A percentile compares a stretch with the other conserved stretches of the same genome.
phyloP scores from a whole-genome alignment of 2,329 filamentous ascomycete species.

The Aureobasidium sp. region DNA sequence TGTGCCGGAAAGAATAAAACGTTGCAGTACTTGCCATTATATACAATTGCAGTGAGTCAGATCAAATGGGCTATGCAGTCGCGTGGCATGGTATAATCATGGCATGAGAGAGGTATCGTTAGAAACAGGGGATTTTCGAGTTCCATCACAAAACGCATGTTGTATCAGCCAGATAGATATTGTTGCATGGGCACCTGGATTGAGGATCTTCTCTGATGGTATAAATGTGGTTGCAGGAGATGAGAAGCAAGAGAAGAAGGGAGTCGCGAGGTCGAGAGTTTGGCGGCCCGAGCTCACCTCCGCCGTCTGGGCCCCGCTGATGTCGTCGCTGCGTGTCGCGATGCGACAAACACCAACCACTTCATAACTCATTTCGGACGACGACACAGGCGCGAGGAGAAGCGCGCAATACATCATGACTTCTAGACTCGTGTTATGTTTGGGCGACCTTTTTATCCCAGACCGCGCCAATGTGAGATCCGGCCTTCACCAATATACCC shows the following conservation, averaged over 20 bases:
- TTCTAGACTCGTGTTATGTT: slow-evolving; percentile 83
- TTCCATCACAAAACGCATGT: background rate
- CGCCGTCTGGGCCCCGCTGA: slow-evolving; percentile 8
- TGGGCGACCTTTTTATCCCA: slow-evolving; percentile 90
- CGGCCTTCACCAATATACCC: slow-evolving; percentile 7
- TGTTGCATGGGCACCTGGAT: background rate
- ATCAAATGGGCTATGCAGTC: background rate
- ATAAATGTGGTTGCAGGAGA: background rate
- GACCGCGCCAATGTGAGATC: slow-evolving; percentile 68
- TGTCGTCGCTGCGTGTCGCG: slow-evolving; percentile 3
- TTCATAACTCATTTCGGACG: background rate
- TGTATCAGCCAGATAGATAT: background rate
- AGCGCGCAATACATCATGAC: slow-evolving; percentile 47
- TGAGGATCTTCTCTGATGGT: background rate
- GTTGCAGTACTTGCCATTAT: background rate
- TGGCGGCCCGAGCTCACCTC: slow-evolving; percentile 5
- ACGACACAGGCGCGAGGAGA: background rate
- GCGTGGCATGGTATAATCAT: background rate
- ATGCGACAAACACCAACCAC: background rate
- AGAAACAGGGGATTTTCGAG: background rate
- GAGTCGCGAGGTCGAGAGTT: background rate
- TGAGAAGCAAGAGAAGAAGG: background rate
- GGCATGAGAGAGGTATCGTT: background rate
- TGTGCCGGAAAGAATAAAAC: background rate
- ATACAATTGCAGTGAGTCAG: background rate